Base-by-base conservation (phyloP, 1,284 basidiomycete species). In the Malassezia equina region DNA sequence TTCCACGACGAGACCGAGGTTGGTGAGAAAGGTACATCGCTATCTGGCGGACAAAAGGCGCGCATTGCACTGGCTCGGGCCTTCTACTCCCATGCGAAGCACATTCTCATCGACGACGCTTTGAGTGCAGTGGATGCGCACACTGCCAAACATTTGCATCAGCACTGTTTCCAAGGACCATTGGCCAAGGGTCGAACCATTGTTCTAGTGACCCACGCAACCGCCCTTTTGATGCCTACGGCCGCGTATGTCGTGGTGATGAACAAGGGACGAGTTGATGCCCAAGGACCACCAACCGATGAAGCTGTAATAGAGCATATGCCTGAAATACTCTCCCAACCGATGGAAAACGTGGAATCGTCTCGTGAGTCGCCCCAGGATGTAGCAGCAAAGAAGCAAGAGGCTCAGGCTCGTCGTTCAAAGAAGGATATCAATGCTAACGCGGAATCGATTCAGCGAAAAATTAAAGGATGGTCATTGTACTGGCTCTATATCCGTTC, bases 1-100 rank as follows among this genome's bases (percentile, higher is more conserved):
- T 90, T 94, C 69, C 89, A 90, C 3, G 93, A 96, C 66, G 82
- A 87, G 69, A 88, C 90, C 0, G 87, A 91, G 73, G 89, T 90
- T 53, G 88, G 88, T 24, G 88, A 90, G 77, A 84, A 84, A 74
- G 71, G 73, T 8, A 63, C 61, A 11, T 42, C 58, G n/a, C 58
- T 65, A 7, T 56, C 54, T 11, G 65, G 65, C 13, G 65, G 65
- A 3, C 65, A 66, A 34, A 62, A 55, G 49, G 59, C 60, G 13
- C 45, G 65, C 32, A 47, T 66, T n/a, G 59, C 59, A 3, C 53
- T 66, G 17, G 59, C 55, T 11, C 57, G 65, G 4, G 61, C 65
- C 1, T 51, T 66, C 11, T 66, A 66, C 32, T 51, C 53, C 3
- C 27, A 51, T 13, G 59, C 62, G 15, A 25, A 34, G 19, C 40